Evolutionary conservation across 106 monocot species (phyloP).

Genomic region (Platanthera zijinensis): DNA sequence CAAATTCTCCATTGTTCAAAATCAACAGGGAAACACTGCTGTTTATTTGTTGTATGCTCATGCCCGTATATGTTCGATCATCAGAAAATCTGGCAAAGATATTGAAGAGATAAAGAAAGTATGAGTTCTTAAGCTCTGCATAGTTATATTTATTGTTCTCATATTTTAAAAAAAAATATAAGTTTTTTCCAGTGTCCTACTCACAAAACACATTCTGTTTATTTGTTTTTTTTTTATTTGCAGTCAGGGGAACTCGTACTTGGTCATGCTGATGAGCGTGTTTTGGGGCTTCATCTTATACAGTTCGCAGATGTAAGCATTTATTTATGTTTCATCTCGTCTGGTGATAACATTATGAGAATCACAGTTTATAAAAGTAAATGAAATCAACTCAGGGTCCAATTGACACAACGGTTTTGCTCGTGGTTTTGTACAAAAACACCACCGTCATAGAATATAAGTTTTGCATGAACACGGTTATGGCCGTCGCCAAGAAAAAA

Average conservation of each 20-base stretch:
- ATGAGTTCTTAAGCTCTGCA: conserved; percentile 6
- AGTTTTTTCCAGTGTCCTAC: not conserved
- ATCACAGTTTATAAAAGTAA: not conserved
- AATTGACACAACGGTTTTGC: no score
- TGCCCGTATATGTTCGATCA: conserved; percentile 95
- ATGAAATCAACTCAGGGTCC: not conserved
- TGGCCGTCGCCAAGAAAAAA: no score
- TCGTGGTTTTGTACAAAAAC: no score
- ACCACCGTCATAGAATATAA: no score
- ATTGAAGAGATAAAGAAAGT: conserved; percentile 71
- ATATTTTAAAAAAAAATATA: not conserved
- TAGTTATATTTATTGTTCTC: not conserved
- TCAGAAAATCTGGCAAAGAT: conserved; percentile 82
- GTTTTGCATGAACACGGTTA: no score
- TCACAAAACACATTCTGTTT: not conserved
- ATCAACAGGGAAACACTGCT: conserved; percentile 83
- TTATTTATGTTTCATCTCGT: not conserved
- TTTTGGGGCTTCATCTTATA: conserved; percentile 71
- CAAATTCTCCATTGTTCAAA: not conserved
- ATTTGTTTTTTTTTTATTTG: conserved; percentile 3
- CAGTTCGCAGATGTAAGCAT: conserved; percentile 77
- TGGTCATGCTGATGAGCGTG: conserved; percentile 69
- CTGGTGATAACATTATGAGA: not conserved
- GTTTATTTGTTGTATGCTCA: conserved; percentile 96
- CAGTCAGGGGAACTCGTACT: conserved; percentile 53